Conservation (phyloP, 805 yeast species). For the Maudiozyma bulderi region DNA sequence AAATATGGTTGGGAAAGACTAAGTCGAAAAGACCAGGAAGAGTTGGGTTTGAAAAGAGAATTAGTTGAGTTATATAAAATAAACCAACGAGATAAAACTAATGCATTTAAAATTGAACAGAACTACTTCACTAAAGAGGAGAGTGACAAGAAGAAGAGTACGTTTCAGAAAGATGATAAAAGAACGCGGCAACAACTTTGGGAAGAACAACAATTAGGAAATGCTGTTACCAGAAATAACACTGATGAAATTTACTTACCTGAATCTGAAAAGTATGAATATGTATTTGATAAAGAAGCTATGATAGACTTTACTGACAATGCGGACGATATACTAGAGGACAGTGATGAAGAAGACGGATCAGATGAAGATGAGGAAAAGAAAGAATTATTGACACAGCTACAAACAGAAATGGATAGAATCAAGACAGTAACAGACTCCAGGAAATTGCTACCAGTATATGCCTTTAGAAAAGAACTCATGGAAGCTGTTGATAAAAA, state of each 20-base stretch:
- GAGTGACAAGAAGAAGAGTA: constrained; percentile 19
- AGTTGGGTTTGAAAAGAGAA: constrained; percentile 42
- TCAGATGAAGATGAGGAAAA: constrained; percentile 19
- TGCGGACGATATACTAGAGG: constrained; percentile 23
- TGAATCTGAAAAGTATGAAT: constrained; percentile 47
- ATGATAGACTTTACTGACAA: constrained; percentile 46
- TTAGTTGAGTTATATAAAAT: constrained; percentile 37
- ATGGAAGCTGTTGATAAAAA: constrained; percentile 48
- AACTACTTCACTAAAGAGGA: not conserved
- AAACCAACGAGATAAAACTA: constrained; percentile 28
- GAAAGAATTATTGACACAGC: constrained; percentile 13
- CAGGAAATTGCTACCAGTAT: constrained; percentile 69
- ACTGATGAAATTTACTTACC: constrained; percentile 22
- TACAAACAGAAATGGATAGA: constrained; percentile 23
- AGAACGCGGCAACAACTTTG: constrained; percentile 28
- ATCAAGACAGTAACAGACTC: constrained; percentile 36
- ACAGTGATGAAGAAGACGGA: constrained; percentile 25
- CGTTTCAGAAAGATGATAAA: constrained; percentile 10
- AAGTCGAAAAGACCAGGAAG: constrained; percentile 40
- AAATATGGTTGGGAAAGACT: constrained; percentile 47
- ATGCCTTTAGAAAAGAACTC: constrained; percentile 47
- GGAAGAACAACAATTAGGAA: constrained; percentile 27
- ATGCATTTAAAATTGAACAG: constrained; percentile 43
- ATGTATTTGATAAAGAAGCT: constrained; percentile 63
- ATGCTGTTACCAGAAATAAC: constrained; percentile 16